Conservation (phyloP, 2,329 filamentous ascomycete species). For the Colletotrichum agaves region DNA sequence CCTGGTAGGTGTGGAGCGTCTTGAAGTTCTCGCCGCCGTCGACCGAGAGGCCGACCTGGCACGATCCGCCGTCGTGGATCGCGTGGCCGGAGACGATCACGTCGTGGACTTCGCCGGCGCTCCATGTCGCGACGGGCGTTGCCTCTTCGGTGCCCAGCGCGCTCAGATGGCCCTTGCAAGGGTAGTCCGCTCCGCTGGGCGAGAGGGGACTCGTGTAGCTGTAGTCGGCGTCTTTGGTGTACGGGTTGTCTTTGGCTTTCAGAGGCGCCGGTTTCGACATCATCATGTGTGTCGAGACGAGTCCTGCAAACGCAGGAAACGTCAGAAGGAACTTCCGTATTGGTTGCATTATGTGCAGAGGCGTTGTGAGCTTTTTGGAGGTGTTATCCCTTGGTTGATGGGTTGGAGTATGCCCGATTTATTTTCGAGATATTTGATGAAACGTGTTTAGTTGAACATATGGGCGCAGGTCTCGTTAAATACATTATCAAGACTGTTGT, state of each 20-base stretch:
- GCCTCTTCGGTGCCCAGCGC: constrained; percentile 46
- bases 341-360: neutral
- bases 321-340: neutral
- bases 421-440: neutral
- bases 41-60: constrained; percentile 71
- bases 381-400: neutral
- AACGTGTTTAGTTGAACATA: too few relatives aligned
- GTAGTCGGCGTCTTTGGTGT: constrained; percentile 55
- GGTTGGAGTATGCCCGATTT: neutral
- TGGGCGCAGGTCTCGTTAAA: neutral
- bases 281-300: constrained; percentile 44
- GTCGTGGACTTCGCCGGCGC: constrained; percentile 62
- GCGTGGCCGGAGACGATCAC: constrained; percentile 65
- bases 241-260: constrained; percentile 40
- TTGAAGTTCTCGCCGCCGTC: constrained; percentile 69
- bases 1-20: constrained; percentile 55
- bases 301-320: neutral
- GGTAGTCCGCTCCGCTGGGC: constrained; percentile 63
- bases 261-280: constrained; percentile 46
- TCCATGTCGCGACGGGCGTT: constrained; percentile 60
- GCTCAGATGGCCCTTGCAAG: constrained; percentile 64
- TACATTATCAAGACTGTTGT: too few relatives aligned
- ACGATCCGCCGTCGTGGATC: constrained; percentile 68
- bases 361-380: too few relatives aligned
- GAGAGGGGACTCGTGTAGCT: constrained; percentile 69